A percentile compares a stretch with the other conserved stretches of the same genome.
phyloP scores from a whole-genome alignment of 352 stramenopile species.

The Globisporangium apiculatum region DNA sequence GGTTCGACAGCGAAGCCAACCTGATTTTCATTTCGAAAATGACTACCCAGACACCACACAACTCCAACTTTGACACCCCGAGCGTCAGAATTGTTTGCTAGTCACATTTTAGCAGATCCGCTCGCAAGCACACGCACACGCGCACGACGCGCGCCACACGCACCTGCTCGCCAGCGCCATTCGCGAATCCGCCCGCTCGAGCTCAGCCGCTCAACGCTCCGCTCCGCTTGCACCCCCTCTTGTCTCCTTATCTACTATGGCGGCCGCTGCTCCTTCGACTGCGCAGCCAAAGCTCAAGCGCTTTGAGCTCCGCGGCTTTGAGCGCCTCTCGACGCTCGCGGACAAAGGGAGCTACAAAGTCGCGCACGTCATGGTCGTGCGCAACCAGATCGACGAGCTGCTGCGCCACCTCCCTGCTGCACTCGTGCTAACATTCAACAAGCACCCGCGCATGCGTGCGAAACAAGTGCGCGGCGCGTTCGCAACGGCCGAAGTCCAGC shows the following conservation, averaged over 20 bases:
- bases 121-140: too few species aligned
- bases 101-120: too few species aligned
- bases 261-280: neutral
- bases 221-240: neutral
- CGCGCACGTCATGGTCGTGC: constrained; percentile 22
- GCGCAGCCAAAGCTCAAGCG: neutral
- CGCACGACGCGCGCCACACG: too few species aligned
- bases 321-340: constrained; percentile 27
- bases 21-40: too few species aligned
- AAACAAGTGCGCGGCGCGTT: constrained; percentile 29
- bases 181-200: neutral
- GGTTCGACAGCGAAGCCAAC: too few species aligned
- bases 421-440: constrained; percentile 32
- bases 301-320: constrained; percentile 23
- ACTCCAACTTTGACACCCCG: too few species aligned
- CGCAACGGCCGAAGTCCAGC: constrained; percentile 32
- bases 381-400: constrained; percentile 19
- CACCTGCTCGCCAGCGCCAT: neutral
- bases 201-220: neutral
- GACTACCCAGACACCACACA: too few species aligned
- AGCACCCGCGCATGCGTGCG: constrained; percentile 32
- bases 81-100: too few species aligned
- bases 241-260: neutral
- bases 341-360: constrained; percentile 16
- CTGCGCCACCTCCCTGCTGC: constrained; percentile 22